A percentile compares a stretch with the other conserved stretches of the same genome.
Conservation (phyloP, 2,329 filamentous ascomycete species). For the Rutstroemia sp. region DNA sequence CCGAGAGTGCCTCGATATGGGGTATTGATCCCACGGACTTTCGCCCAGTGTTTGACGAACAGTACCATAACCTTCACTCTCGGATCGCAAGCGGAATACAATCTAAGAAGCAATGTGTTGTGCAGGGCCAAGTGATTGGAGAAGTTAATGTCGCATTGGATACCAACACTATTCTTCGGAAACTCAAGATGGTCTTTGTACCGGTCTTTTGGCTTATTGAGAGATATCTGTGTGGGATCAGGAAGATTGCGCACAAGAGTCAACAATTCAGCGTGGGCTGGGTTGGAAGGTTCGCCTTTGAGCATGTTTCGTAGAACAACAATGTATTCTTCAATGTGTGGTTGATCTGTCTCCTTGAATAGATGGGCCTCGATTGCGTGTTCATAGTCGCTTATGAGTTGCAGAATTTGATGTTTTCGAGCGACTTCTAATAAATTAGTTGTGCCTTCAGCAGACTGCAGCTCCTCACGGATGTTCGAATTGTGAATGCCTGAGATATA, state of each 20-base stretch:
- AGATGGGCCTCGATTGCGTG: slow-evolving; percentile 41
- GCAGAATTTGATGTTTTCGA: slow-evolving; percentile 43
- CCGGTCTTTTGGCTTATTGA: slow-evolving; percentile 43
- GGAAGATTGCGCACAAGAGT: slow-evolving; percentile 25
- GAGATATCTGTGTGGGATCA: slow-evolving; percentile 37
- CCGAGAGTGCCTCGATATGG: slow-evolving; percentile 80
- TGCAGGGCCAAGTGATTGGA: slow-evolving; percentile 75
- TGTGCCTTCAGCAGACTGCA: slow-evolving; percentile 25
- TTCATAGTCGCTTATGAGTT: slow-evolving; percentile 50
- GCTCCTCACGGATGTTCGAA: slow-evolving; percentile 36
- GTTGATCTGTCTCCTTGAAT: slow-evolving; percentile 34
- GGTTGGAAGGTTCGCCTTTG: slow-evolving; percentile 27
- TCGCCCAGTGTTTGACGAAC: slow-evolving; percentile 89
- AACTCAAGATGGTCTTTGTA: slow-evolving; percentile 64
- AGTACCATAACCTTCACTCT: slow-evolving; percentile 72
- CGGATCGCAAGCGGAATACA: slow-evolving; percentile 72
- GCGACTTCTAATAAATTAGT: slow-evolving; percentile 32
- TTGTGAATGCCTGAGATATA: slow-evolving; percentile 48
- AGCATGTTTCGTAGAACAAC: slow-evolving; percentile 35
- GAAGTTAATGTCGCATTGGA: slow-evolving; percentile 90
- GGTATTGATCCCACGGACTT: slow-evolving; percentile 76
- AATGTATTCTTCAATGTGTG: slow-evolving; percentile 42
- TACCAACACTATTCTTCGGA: slow-evolving; percentile 67
- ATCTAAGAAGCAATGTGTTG: slow-evolving; percentile 75
- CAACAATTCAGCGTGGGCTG: slow-evolving; percentile 12